These are phyloP conservation scores for Oryza glumipatula DNA, from an alignment of 176 grass and related monocot genomes.

Conservation along the genomic window DNA sequence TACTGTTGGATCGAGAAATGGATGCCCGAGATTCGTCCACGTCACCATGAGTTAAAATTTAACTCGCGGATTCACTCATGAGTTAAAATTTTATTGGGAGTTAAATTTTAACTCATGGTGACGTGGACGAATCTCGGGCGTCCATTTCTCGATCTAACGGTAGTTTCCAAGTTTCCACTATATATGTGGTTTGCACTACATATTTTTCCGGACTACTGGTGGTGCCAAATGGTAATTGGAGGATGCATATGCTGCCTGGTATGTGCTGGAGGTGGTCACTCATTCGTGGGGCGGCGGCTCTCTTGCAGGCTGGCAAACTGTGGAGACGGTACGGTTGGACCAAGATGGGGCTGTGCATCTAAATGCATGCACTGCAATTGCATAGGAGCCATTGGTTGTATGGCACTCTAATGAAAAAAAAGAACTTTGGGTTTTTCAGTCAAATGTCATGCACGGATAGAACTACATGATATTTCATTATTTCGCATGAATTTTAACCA, in stretches of 20 bases:
- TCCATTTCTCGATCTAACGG: too few species aligned
- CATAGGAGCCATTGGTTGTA: background rate
- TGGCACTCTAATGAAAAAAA: background rate
- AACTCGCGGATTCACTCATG: too few species aligned
- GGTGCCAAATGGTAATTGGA: background rate
- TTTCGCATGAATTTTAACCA: background rate
- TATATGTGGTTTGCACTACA: too few species aligned
- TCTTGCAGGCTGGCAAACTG: background rate
- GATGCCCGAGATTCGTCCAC: too few species aligned
- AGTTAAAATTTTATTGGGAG: too few species aligned
- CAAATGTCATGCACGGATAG: background rate
- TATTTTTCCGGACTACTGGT: background rate
- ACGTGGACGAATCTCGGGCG: too few species aligned
- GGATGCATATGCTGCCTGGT: background rate
- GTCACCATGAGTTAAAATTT: too few species aligned
- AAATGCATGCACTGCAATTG: background rate
- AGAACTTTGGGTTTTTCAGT: too few species aligned
- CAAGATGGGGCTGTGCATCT: background rate
- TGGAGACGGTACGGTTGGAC: background rate
- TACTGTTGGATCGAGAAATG: too few species aligned
- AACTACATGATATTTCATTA: background rate
- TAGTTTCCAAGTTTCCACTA: too few species aligned
- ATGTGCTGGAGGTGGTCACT: constrained; percentile 4
- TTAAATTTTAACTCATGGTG: too few species aligned
- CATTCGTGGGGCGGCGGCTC: background rate